phyloP scores from a whole-genome alignment of 768 basidiomycete species.

The Termitomyces sp. region DNA sequence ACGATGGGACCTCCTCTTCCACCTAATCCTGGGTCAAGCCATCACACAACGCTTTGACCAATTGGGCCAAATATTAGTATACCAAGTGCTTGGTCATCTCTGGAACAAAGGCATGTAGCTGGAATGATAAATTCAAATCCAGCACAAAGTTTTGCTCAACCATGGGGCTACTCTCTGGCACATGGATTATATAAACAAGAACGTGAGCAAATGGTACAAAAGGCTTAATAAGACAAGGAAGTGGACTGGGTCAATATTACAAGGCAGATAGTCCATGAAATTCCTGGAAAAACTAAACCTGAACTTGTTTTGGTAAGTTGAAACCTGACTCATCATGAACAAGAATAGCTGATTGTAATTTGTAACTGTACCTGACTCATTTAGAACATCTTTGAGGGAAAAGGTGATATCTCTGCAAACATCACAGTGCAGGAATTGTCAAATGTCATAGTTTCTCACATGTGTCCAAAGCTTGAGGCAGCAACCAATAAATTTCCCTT shows the following conservation, averaged over 20 bases:
- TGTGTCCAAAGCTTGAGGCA: not conserved
- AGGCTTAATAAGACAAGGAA: not conserved
- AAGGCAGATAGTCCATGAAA: not conserved
- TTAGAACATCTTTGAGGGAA: constrained; percentile 2
- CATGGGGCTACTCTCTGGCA: not conserved
- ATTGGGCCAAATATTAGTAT: not conserved
- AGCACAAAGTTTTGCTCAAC: not conserved
- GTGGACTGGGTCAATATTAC: not conserved
- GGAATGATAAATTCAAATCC: not conserved
- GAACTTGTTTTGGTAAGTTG: not conserved
- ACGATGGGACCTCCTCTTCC: not conserved
- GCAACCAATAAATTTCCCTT: not conserved
- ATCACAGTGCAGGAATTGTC: not conserved
- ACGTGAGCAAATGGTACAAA: not conserved
- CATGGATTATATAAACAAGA: not conserved
- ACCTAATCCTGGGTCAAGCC: not conserved
- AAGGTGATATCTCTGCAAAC: not conserved
- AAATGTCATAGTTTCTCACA: not conserved
- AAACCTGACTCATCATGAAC: not conserved
- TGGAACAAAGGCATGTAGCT: not conserved
- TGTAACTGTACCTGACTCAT: not conserved
- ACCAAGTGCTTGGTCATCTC: not conserved
- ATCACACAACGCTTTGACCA: not conserved
- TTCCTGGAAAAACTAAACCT: constrained; percentile 2
- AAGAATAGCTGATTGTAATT: too few relatives aligned